Evolutionary conservation across 441 rosid genomes (phyloP).

Genomic region (Rhodomyrtus psidioides): DNA sequence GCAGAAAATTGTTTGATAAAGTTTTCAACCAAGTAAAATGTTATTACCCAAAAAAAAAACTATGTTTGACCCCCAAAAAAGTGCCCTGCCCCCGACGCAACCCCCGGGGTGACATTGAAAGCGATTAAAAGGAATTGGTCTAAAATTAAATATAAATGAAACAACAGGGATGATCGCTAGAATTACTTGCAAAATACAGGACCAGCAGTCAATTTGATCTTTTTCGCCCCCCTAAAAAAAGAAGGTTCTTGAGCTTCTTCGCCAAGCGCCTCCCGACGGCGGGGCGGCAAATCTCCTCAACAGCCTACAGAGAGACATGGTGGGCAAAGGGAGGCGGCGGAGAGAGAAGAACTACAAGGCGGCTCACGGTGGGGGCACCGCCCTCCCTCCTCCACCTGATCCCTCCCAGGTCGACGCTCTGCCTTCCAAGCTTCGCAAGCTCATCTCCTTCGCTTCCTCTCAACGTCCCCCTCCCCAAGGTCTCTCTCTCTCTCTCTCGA

Average conservation of each 20-base stretch:
- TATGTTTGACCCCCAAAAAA: too few relatives aligned
- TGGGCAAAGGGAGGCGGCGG: constrained; percentile 70
- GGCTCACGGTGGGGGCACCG: constrained; percentile 60
- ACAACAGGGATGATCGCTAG: not conserved
- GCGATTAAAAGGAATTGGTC: not conserved
- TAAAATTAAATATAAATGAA: not conserved
- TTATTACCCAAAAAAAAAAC: too few relatives aligned
- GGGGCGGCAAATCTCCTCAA: not conserved
- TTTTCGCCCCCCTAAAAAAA: not conserved
- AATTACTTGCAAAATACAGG: not conserved
- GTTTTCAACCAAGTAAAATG: too few relatives aligned
- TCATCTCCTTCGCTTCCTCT: constrained; percentile 48
- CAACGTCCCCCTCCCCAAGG: not conserved
- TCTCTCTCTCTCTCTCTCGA: not conserved
- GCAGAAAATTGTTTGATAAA: too few relatives aligned
- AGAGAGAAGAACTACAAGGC: constrained; percentile 78
- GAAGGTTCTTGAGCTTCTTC: not conserved
- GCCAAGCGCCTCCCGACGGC: not conserved
- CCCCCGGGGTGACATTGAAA: not conserved
- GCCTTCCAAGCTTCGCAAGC: constrained; percentile 72
- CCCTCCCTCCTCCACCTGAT: constrained; percentile 83
- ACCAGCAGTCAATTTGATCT: not conserved
- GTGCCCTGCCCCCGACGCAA: too few relatives aligned
- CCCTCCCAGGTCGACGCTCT: constrained; percentile 58
- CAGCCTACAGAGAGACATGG: constrained; percentile 28